phyloP scores from a whole-genome alignment of 768 basidiomycete species.

The Lepiota subincarnata region DNA sequence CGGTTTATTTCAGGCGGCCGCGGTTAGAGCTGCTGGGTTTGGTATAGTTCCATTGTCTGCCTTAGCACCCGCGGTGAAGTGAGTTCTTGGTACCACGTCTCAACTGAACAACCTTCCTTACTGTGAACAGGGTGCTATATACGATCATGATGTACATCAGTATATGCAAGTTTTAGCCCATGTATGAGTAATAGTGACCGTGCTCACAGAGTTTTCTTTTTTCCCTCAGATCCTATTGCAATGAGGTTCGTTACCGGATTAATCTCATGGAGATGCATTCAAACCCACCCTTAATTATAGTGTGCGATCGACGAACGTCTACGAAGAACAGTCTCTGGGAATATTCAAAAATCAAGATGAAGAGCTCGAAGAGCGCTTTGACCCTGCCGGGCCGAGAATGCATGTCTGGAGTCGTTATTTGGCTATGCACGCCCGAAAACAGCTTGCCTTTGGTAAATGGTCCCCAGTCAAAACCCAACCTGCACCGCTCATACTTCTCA shows the following conservation, averaged over 20 bases:
- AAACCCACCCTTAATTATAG: constrained; percentile 29
- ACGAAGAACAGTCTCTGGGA: constrained; percentile 91
- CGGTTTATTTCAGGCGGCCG: constrained; percentile 74
- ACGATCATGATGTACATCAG: constrained; percentile 94
- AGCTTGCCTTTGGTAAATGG: constrained; percentile 82
- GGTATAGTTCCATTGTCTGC: constrained; percentile 63
- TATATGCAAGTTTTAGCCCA: constrained; percentile 52
- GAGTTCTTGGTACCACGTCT: constrained; percentile 21
- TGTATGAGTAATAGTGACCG: neutral
- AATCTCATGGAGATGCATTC: neutral
- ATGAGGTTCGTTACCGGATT: constrained; percentile 50
- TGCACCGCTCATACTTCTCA: constrained; percentile 23
- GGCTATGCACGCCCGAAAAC: constrained; percentile 76
- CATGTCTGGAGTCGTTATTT: constrained; percentile 75
- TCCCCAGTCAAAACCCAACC: neutral
- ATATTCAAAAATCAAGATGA: constrained; percentile 54
- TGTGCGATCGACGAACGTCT: constrained; percentile 90
- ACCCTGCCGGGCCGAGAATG: constrained; percentile 42
- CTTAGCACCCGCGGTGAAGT: constrained; percentile 91
- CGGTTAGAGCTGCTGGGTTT: constrained; percentile 89
- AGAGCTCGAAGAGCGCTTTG: constrained; percentile 44
- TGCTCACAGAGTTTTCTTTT: neutral
- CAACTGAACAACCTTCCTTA: constrained; percentile 1
- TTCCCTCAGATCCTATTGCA: constrained; percentile 64
- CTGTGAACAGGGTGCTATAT: constrained; percentile 64